Base-by-base conservation (phyloP, 202 grass and related monocot genomes). In the Hordeum pubiflorum region DNA sequence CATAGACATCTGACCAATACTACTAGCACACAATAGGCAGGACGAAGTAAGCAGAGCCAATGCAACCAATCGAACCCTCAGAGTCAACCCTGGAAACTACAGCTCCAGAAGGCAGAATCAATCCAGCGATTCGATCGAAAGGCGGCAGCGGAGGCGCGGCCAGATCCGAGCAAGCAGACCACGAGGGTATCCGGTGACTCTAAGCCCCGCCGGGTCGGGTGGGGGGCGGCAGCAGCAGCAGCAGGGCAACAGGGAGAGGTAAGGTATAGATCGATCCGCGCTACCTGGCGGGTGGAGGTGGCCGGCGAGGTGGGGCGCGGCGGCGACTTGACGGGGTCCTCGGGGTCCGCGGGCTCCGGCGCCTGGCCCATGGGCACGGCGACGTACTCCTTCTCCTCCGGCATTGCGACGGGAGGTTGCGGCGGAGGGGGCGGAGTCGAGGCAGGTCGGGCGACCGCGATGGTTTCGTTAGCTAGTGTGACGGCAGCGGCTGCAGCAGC, bases 301-400 rank as follows among this genome's bases (percentile, higher is more conserved):
- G 52, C 80, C 32, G 83, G 88, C 69, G 91, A 93, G 88, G 69
- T 93, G 80, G 93, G 88, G 20, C 88, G 65, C 38, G 78, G 89
- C 56, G 90, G 82, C 86, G 91, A 86, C 63, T 90, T 86, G 81
- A 87, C 86, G 27, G 82, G 83, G 67, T 91, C 90, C 71, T 96
- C 93, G 59, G 88, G 82, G 78, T 88, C 87, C 48, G 81, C 87
- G n/a, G 75, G 46, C 43, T 84, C 81, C 27, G 86, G 83, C 65
- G 82, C 82, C 77, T 87, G 88, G 66, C 93, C 89, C 78, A 97
- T 83, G 57, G 88, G 84, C 61, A 93, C 84, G 22, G 93, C 80
- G 67, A 82, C 89, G 70, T 92, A 93, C 84, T 87, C 93, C 78
- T 95, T 88, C 87, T 89, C 90, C 79, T 89, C 89, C 86, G 84